Conservation (phyloP, 148 eudicot species). For the Amaranthus cruentus region DNA sequence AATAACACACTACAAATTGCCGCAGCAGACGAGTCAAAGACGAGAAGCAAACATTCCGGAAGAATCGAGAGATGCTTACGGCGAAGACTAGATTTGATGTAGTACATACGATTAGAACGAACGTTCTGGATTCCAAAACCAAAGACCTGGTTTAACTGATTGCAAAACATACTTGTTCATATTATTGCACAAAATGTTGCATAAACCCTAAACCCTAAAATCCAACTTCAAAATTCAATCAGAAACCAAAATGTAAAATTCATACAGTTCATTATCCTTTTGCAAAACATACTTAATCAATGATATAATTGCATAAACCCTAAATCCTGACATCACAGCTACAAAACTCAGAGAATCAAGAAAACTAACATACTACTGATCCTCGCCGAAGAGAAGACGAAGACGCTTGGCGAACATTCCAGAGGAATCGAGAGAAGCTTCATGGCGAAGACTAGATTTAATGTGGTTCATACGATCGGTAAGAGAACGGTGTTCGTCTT, state of each 20-base stretch:
- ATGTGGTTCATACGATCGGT: slow-evolving; percentile 38
- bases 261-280: too few relatives aligned
- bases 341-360: background rate
- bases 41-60: slow-evolving; percentile 48
- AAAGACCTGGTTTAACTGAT: too few relatives aligned
- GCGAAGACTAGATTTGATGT: slow-evolving; percentile 41
- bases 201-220: slow-evolving; percentile 2
- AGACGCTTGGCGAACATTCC: slow-evolving; percentile 56
- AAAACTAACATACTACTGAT: slow-evolving; percentile 21
- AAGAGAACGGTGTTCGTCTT: slow-evolving; percentile 45
- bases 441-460: slow-evolving; percentile 46
- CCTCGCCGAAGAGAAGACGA: slow-evolving; percentile 42
- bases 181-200: background rate
- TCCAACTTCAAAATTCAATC: background rate
- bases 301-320: background rate
- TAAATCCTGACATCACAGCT: slow-evolving; percentile 10
- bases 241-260: background rate
- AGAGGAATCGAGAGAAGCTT: slow-evolving; percentile 54
- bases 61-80: slow-evolving; percentile 49
- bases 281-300: too few relatives aligned
- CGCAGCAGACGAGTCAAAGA: slow-evolving; percentile 44
- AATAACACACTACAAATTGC: slow-evolving; percentile 24
- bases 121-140: too few relatives aligned
- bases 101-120: slow-evolving; percentile 28
- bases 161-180: background rate